A percentile compares a stretch with the other conserved stretches of the same genome.
Conservation (phyloP, 805 yeast species). For the Monosporozyma servazzii region DNA sequence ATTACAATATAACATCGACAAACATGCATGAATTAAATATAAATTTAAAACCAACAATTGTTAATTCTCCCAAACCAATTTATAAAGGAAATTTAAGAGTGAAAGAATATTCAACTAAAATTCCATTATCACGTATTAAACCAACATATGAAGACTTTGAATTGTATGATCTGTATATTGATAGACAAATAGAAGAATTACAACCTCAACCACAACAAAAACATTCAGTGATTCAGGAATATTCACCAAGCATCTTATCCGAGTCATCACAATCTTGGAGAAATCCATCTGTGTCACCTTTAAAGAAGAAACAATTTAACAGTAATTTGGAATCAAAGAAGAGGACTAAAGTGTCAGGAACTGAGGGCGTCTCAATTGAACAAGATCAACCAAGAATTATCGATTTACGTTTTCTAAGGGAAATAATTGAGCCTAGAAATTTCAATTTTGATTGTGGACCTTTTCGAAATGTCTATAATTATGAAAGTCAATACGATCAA, state of each 20-base stretch:
- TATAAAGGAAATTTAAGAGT: background rate
- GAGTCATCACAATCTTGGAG: constrained; percentile 1
- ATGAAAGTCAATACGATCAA: constrained; percentile 18
- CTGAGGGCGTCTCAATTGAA: too few relatives aligned
- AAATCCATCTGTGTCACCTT: background rate
- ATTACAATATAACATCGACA: background rate
- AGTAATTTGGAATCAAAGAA: too few relatives aligned
- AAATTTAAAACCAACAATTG: background rate
- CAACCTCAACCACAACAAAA: background rate
- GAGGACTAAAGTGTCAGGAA: too few relatives aligned
- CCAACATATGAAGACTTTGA: constrained; percentile 2
- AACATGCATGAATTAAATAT: constrained; percentile 1
- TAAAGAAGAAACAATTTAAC: background rate
- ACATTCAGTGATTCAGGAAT: background rate
- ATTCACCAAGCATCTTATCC: background rate
- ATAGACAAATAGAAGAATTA: background rate
- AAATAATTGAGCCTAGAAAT: background rate
- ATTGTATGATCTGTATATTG: background rate
- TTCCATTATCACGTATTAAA: background rate
- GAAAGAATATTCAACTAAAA: background rate
- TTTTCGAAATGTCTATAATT: constrained; percentile 12
- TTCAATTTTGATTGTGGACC: constrained; percentile 15
- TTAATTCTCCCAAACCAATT: background rate
- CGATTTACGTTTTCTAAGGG: background rate
- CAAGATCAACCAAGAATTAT: background rate